Evolutionary conservation across 1,284 basidiomycete species (phyloP).

Genomic region (Schizophyllum amplum): DNA sequence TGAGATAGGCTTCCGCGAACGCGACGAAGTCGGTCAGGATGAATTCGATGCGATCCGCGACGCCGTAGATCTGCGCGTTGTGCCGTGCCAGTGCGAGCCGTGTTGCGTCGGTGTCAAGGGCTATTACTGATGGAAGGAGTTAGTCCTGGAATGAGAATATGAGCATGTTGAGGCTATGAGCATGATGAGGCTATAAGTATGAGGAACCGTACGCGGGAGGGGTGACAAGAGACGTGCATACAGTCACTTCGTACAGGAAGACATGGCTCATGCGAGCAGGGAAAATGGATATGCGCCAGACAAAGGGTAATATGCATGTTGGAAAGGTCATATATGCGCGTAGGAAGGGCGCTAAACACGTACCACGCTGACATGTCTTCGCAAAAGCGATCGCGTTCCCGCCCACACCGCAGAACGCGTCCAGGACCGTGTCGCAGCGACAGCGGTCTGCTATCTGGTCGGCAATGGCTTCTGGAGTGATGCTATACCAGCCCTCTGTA

Average conservation of each 20-base stretch:
- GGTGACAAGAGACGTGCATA: background rate
- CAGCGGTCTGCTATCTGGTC: slow-evolving; percentile 89
- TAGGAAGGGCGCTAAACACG: slow-evolving; percentile 15
- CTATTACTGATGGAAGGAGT: slow-evolving; percentile 60
- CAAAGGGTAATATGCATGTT: background rate
- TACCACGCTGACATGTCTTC: slow-evolving; percentile 85
- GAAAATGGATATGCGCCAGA: background rate
- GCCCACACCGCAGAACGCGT: slow-evolving; percentile 96
- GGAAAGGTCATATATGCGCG: background rate
- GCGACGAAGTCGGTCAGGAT: slow-evolving; percentile 81
- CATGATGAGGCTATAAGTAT: background rate
- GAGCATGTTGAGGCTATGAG: slow-evolving; percentile 10
- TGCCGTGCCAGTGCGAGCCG: slow-evolving; percentile 84
- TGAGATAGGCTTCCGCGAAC: slow-evolving; percentile 60
- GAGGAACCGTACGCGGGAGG: background rate
- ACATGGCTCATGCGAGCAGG: background rate
- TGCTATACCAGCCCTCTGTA: slow-evolving; percentile 93
- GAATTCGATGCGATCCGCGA: slow-evolving; percentile 91
- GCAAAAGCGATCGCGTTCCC: slow-evolving; percentile 98
- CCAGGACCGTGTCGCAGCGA: slow-evolving; percentile 75
- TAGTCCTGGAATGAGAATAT: background rate
- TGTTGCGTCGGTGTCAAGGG: slow-evolving; percentile 80
- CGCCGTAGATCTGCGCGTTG: slow-evolving; percentile 90
- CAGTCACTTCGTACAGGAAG: no score
- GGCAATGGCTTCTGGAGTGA: slow-evolving; percentile 92